Evolutionary conservation across 768 basidiomycete species (phyloP).

Genomic region (Asterophora parasitica): DNA sequence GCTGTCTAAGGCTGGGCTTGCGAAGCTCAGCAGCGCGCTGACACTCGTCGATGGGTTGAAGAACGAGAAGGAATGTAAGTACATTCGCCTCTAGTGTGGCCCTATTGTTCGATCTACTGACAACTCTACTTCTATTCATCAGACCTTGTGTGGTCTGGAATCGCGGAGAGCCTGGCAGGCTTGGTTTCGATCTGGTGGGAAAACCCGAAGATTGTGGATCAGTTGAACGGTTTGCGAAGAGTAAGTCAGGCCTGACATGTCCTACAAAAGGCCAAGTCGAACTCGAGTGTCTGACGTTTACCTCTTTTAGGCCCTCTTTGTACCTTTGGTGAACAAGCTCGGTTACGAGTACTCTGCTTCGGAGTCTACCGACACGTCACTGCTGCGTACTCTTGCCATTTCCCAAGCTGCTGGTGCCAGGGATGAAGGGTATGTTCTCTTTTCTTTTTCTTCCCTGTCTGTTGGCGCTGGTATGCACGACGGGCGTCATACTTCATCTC

Average conservation of each 20-base stretch:
- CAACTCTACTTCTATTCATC: not conserved
- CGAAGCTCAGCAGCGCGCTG: slow-evolving; percentile 72
- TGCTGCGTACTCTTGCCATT: slow-evolving; percentile 74
- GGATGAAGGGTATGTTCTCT: slow-evolving; percentile 20
- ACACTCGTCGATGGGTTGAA: slow-evolving; percentile 65
- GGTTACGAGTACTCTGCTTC: slow-evolving; percentile 68
- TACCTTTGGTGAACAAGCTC: slow-evolving; percentile 71
- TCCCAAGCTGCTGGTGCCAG: slow-evolving; percentile 34
- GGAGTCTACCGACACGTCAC: slow-evolving; percentile 65
- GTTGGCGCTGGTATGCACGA: no score
- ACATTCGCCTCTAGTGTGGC: not conserved
- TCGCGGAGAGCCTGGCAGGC: slow-evolving; percentile 48
- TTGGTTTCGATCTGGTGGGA: slow-evolving; percentile 83
- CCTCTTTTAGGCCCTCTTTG: slow-evolving; percentile 50
- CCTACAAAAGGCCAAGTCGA: not conserved
- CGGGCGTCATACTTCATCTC: slow-evolving; percentile 2
- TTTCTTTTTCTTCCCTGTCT: not conserved
- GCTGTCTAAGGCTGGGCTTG: slow-evolving; percentile 76
- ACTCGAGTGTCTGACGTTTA: not conserved
- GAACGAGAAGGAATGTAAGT: slow-evolving; percentile 74
- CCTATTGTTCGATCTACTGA: no score
- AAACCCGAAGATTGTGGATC: slow-evolving; percentile 45
- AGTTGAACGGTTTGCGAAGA: slow-evolving; percentile 55
- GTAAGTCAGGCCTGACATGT: slow-evolving; percentile 32
- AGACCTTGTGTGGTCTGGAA: slow-evolving; percentile 83